Percentiles rank a stretch among this genome's conserved stretches.
Conservation (phyloP, 352 stramenopile genomes). For the Phytophthora ramorum region DNA sequence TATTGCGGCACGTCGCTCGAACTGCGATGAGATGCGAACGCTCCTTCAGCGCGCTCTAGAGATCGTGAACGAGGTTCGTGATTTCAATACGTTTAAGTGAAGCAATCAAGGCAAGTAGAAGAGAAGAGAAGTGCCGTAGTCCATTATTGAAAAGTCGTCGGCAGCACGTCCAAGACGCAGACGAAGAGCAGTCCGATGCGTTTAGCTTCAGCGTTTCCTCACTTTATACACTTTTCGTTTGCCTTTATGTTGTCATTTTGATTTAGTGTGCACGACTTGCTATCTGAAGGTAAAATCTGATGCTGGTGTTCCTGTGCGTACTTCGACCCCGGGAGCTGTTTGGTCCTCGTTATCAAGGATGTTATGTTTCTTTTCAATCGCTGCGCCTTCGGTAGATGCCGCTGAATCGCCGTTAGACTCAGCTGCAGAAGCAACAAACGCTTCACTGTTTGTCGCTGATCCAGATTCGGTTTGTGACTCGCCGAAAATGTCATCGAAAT, state of each 20-base stretch:
- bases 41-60: conserved; percentile 95
- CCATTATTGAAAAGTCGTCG: conserved; percentile 11
- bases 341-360: not conserved
- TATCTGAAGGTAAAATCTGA: conserved; percentile 20
- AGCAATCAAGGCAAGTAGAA: conserved; percentile 13
- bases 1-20: conserved; percentile 94
- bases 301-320: conserved; percentile 24
- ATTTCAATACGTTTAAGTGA: conserved; percentile 98
- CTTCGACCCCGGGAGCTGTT: conserved; percentile 6
- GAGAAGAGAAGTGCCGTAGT: conserved; percentile 16
- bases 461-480: conserved; percentile 3
- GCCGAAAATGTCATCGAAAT: conserved; percentile 36
- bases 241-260: conserved; percentile 12
- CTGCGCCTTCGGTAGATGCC: not conserved
- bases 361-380: conserved; percentile 8
- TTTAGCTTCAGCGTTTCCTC: not conserved
- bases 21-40: conserved; percentile 97
- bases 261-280: not conserved
- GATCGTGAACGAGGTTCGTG: conserved; percentile 98
- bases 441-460: not conserved
- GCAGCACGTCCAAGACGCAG: conserved; percentile 10
- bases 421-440: not conserved
- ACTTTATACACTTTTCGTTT: conserved; percentile 27
- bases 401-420: not conserved
- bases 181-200: conserved; percentile 2